phyloP scores from a whole-genome alignment of 2,329 filamentous ascomycete species.

The Myriosclerotinia curreyana region DNA sequence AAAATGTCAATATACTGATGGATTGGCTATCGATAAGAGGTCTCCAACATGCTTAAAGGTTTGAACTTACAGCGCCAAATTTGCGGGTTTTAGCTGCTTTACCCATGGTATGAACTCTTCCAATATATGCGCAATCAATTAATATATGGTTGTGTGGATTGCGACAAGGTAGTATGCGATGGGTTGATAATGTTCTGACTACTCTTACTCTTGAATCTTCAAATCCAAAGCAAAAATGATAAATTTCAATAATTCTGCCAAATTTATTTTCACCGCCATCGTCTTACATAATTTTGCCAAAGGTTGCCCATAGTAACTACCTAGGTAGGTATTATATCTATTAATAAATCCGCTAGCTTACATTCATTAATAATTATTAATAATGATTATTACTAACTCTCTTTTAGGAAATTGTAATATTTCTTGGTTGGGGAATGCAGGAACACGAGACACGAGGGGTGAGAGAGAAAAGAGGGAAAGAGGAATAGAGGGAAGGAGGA shows the following conservation, averaged over 20 bases:
- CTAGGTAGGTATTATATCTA: too few species aligned
- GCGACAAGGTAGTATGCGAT: background rate
- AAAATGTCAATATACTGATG: conserved; percentile 8
- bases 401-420: background rate
- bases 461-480: background rate
- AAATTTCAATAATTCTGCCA: conserved; percentile 21
- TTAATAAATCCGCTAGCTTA: background rate
- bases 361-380: background rate
- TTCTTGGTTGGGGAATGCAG: conserved; percentile 17
- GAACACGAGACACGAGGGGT: conserved; percentile 6
- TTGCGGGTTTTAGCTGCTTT: conserved; percentile 88
- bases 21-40: conserved; percentile 28
- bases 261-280: conserved; percentile 1
- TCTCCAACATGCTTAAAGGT: background rate
- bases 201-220: background rate
- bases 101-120: conserved; percentile 60
- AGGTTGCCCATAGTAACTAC: conserved; percentile 2
- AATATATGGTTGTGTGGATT: background rate
- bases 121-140: background rate
- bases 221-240: conserved; percentile 19
- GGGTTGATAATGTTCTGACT: background rate
- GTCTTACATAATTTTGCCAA: background rate
- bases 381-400: too few species aligned
- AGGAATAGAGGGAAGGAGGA: background rate
- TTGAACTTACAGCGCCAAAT: conserved; percentile 63